Conservation (phyloP, 139 green algal species). For the Chlamydomonas sphaeroides region DNA sequence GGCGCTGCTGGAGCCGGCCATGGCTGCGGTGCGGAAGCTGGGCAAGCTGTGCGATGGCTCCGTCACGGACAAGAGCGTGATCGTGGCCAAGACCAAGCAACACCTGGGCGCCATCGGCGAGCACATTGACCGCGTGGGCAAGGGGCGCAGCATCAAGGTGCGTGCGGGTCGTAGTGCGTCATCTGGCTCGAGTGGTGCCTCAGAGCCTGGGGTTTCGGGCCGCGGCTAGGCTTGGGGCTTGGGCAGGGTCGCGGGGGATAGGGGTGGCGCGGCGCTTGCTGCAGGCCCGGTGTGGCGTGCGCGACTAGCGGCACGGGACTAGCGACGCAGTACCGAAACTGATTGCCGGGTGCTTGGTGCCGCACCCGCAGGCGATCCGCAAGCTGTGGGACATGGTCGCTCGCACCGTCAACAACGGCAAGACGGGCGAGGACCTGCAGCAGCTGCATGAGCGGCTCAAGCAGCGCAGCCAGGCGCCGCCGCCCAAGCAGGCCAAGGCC, state of each 20-base stretch:
- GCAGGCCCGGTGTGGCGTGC: too few relatives aligned
- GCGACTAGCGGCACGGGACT: too few relatives aligned
- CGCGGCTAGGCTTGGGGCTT: too few relatives aligned
- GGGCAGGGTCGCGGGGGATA: too few relatives aligned
- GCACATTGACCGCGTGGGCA: conserved; percentile 34
- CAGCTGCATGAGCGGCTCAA: neutral
- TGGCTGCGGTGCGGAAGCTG: conserved; percentile 25
- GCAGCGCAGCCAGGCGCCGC: neutral
- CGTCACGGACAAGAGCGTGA: conserved; percentile 21
- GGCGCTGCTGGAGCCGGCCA: conserved; percentile 32
- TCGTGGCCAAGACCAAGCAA: conserved; percentile 46
- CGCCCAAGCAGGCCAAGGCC: neutral
- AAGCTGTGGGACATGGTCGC: conserved; percentile 43
- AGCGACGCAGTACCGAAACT: too few relatives aligned
- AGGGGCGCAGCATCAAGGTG: conserved; percentile 18
- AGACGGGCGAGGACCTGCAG: conserved; percentile 15
- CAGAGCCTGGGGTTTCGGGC: too few relatives aligned
- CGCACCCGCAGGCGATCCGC: conserved; percentile 8
- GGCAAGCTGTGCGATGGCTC: conserved; percentile 46
- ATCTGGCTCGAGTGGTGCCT: too few relatives aligned
- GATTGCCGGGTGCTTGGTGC: too few relatives aligned
- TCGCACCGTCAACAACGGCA: conserved; percentile 16
- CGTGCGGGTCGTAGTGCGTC: too few relatives aligned
- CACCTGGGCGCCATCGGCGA: conserved; percentile 49
- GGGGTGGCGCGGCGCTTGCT: too few relatives aligned